Evolutionary conservation across 805 yeast genomes (phyloP).

Genomic region (Danielia oregonensis): DNA sequence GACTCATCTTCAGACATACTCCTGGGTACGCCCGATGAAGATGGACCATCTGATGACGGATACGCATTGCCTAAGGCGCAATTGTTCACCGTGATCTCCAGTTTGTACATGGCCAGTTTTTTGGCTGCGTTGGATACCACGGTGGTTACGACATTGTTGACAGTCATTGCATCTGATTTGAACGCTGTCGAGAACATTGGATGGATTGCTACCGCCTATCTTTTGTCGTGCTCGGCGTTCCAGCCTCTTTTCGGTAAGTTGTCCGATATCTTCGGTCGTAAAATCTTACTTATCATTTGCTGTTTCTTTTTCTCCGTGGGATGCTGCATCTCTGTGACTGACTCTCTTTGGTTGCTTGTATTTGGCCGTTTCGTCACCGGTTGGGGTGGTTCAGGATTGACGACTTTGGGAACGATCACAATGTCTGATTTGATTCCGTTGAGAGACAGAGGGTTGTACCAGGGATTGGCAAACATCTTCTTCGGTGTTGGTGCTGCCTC

Average conservation of each 20-base stretch:
- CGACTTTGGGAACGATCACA: conserved; percentile 69
- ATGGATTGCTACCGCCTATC: conserved; percentile 72
- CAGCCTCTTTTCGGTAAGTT: conserved; percentile 72
- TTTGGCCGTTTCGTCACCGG: conserved; percentile 74
- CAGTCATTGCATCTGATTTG: conserved; percentile 67
- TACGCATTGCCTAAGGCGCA: conserved; percentile 30
- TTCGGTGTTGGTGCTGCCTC: conserved; percentile 65
- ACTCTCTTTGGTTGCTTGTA: conserved; percentile 45
- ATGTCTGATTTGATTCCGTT: conserved; percentile 74
- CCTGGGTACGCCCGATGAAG: not conserved
- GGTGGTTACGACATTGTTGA: conserved; percentile 60
- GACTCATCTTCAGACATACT: not conserved
- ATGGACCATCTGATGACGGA: conserved; percentile 7
- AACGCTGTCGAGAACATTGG: conserved; percentile 59
- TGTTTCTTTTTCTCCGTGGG: conserved; percentile 54
- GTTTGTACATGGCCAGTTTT: conserved; percentile 41
- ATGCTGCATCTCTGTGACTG: conserved; percentile 51
- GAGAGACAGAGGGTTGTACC: conserved; percentile 75
- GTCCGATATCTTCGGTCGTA: conserved; percentile 71
- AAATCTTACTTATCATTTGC: conserved; percentile 48
- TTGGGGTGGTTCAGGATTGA: conserved; percentile 88
- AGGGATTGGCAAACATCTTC: conserved; percentile 74
- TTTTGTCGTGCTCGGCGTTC: conserved; percentile 65
- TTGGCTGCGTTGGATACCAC: conserved; percentile 68
- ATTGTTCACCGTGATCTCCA: conserved; percentile 26